Evolutionary conservation across 768 basidiomycete genomes (phyloP).

Genomic region (Leccinum sublutescens): DNA sequence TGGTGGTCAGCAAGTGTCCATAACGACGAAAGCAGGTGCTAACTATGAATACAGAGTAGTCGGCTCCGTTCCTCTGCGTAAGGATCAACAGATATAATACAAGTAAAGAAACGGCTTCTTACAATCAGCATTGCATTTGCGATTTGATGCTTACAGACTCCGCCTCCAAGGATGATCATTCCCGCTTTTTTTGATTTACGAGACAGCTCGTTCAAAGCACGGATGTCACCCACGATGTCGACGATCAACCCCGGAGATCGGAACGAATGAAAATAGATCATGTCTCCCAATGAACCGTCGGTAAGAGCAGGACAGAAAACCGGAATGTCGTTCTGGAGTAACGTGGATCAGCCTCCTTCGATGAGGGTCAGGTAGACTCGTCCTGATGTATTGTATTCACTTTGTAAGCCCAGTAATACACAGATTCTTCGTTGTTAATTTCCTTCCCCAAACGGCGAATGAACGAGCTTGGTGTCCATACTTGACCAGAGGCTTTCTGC

Average conservation of each 20-base stretch:
- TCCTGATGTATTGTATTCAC: constrained; percentile 48
- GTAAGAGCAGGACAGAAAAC: constrained; percentile 98
- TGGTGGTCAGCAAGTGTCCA: background rate
- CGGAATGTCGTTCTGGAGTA: constrained; percentile 87
- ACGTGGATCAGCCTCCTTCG: constrained; percentile 25
- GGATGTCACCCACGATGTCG: constrained; percentile 95
- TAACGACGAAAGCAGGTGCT: constrained; percentile 23
- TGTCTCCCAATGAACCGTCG: constrained; percentile 97
- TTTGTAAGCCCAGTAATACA: constrained; percentile 99
- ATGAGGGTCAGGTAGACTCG: constrained; percentile 11
- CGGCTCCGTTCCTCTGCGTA: constrained; percentile 90
- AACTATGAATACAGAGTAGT: constrained; percentile 94
- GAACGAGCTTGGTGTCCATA: constrained; percentile 95
- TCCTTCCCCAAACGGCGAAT: constrained; percentile 94
- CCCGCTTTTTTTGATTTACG: constrained; percentile 90
- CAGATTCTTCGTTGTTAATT: constrained; percentile 94
- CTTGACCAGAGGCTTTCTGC: constrained; percentile 63
- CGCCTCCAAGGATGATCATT: constrained; percentile 97
- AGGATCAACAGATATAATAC: constrained; percentile 1
- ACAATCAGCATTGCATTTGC: constrained; percentile 99
- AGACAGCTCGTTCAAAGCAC: constrained; percentile 84
- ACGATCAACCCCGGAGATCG: constrained; percentile 77
- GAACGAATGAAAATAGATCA: constrained; percentile 99
- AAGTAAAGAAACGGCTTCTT: constrained; percentile 24
- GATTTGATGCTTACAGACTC: constrained; percentile 99